Conservation (phyloP, 768 basidiomycete genomes). For the Melanogaster broomeanus region DNA sequence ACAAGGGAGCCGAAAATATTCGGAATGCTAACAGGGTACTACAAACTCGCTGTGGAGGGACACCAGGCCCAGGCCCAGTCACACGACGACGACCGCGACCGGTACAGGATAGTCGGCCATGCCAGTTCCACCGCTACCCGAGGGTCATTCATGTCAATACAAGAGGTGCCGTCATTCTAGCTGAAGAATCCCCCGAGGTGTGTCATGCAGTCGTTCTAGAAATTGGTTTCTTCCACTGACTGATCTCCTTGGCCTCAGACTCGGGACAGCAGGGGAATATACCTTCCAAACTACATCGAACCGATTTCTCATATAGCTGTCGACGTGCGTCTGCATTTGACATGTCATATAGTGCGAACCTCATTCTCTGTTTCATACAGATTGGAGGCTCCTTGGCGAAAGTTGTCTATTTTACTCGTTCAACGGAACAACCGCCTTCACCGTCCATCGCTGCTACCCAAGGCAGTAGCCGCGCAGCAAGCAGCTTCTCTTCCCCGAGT, state of each 20-base stretch:
- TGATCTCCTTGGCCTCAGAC: slow-evolving; percentile 50
- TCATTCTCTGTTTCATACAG: slow-evolving; percentile 41
- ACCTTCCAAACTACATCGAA: slow-evolving; percentile 97
- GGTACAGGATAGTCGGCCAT: slow-evolving; percentile 29
- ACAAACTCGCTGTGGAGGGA: slow-evolving; percentile 5
- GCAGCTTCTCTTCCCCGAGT: slow-evolving; percentile 42
- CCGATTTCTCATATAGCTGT: slow-evolving; percentile 97
- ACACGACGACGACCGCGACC: slow-evolving; percentile 10
- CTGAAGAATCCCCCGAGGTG: slow-evolving; percentile 94
- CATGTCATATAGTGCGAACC: neutral
- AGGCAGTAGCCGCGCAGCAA: slow-evolving; percentile 52
- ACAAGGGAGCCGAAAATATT: too few relatives aligned
- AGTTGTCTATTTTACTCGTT: slow-evolving; percentile 97
- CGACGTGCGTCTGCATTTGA: slow-evolving; percentile 66
- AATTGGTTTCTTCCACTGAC: slow-evolving; percentile 12
- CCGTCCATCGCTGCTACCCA: slow-evolving; percentile 65
- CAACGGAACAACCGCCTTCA: slow-evolving; percentile 80
- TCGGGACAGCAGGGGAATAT: slow-evolving; percentile 93
- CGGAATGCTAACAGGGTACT: too few relatives aligned
- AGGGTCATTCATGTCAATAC: slow-evolving; percentile 94
- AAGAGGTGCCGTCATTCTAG: slow-evolving; percentile 88
- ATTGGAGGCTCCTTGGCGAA: slow-evolving; percentile 98
- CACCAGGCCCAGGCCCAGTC: too few relatives aligned
- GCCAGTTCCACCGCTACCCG: slow-evolving; percentile 71
- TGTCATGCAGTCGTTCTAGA: slow-evolving; percentile 26